Percentiles rank a stretch among this genome's conserved stretches.
phyloP scores from a whole-genome alignment of 176 grass and related monocot species.

The bread wheat (Triticum aestivum) region DNA sequence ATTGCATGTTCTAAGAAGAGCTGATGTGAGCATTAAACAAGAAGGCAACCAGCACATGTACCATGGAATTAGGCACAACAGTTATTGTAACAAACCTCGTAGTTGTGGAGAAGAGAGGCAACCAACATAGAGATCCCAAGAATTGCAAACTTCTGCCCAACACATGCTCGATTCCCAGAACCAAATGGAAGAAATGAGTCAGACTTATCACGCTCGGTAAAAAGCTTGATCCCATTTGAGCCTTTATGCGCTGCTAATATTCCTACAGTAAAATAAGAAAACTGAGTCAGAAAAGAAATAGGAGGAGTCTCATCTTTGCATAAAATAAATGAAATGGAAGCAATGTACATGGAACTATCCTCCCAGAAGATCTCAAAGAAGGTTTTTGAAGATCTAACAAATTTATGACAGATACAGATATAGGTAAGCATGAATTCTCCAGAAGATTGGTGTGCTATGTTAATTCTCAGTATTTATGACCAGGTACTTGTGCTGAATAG shows the following conservation, averaged over 20 bases:
- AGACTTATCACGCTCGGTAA: conserved; percentile 30
- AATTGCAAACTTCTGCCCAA: conserved; percentile 74
- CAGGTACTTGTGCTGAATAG: neutral
- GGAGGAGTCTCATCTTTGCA: neutral
- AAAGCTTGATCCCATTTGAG: conserved; percentile 24
- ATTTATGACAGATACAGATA: neutral
- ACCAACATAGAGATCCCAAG: conserved; percentile 66
- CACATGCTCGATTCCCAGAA: conserved; percentile 64
- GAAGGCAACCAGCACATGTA: neutral
- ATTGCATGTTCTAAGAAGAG: neutral
- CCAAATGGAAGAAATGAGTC: conserved; percentile 89
- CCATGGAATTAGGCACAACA: neutral
- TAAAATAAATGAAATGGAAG: neutral
- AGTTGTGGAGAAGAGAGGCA: conserved; percentile 60
- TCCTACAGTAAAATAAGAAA: conserved; percentile 29
- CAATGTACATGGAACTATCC: neutral
- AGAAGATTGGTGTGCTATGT: neutral
- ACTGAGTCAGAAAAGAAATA: neutral
- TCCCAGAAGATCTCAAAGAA: too few species aligned
- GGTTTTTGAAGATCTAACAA: too few species aligned
- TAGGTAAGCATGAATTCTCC: neutral
- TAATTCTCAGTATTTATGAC: conserved; percentile 1
- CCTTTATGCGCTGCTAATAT: conserved; percentile 36
- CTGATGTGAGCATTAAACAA: conserved; percentile 9
- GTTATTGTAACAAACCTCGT: conserved; percentile 58